These are phyloP conservation scores for Prunus yedoensis DNA, from an alignment of 331 rosid genomes.

Conservation along the genomic window DNA sequence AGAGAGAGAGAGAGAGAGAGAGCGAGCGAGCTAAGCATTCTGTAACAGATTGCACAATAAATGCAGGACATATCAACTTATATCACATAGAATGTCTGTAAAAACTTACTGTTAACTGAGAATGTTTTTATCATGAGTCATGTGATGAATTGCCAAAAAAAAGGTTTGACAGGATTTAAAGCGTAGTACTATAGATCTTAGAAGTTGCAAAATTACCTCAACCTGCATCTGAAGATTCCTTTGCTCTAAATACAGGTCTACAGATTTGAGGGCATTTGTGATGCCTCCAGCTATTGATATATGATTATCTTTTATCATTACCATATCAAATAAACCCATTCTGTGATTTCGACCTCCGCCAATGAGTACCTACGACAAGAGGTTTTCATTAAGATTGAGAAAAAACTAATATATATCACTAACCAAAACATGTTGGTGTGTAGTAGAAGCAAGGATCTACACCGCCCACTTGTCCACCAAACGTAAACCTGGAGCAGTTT, in stretches of 20 bases:
- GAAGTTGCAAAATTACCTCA: constrained; percentile 47
- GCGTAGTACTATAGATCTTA: not conserved
- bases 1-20: not conserved
- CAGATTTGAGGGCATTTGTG: constrained; percentile 67
- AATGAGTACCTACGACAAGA: constrained; percentile 60
- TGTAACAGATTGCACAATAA: constrained; percentile 6
- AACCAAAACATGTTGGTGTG: not conserved
- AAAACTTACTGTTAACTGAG: not conserved
- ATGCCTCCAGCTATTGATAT: constrained; percentile 82
- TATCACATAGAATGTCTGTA: constrained; percentile 14
- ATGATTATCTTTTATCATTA: constrained; percentile 90
- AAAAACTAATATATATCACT: not conserved
- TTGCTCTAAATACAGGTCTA: constrained; percentile 66
- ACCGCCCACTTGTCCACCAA: constrained; percentile 97
- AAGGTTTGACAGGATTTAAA: not conserved
- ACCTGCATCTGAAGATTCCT: constrained; percentile 69
- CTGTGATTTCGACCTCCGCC: constrained; percentile 92
- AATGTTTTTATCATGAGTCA: not conserved
- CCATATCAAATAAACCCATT: constrained; percentile 93
- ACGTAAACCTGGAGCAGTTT: constrained; percentile 93
- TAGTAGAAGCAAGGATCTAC: constrained; percentile 30
- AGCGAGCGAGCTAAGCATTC: not conserved
- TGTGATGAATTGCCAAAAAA: not conserved
- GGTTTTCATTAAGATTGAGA: not conserved
- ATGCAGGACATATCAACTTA: not conserved